A percentile compares a stretch with the other conserved stretches of the same genome.
Conservation (phyloP, 2,329 filamentous ascomycete species). For the Fusarium cicatricum region DNA sequence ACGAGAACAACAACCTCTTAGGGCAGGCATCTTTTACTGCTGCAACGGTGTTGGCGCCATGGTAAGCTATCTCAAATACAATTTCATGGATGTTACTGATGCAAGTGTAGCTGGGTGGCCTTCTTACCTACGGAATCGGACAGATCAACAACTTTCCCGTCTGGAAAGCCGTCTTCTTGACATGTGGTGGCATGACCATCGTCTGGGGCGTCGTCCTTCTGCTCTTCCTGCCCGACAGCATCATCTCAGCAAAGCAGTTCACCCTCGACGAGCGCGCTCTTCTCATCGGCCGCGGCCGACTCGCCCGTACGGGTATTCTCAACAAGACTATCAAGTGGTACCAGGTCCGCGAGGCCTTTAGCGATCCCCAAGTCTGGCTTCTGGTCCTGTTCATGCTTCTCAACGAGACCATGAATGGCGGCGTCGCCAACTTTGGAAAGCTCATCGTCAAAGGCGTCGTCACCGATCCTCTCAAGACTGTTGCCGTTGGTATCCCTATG, state of each 20-base stretch:
- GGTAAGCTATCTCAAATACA: constrained; percentile 1
- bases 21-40: constrained; percentile 49
- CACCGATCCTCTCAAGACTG: constrained; percentile 47
- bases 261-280: constrained; percentile 44
- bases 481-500: constrained; percentile 60
- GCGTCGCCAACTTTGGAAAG: constrained; percentile 64
- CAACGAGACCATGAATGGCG: constrained; percentile 62
- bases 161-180: constrained; percentile 63
- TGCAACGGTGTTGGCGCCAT: constrained; percentile 55
- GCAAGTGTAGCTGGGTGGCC: constrained; percentile 44
- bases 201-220: constrained; percentile 56
- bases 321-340: constrained; percentile 57
- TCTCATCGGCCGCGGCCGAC: constrained; percentile 68
- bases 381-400: constrained; percentile 62
- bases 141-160: constrained; percentile 54
- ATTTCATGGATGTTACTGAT: too few species aligned
- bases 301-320: constrained; percentile 56
- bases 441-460: constrained; percentile 58
- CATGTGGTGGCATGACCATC: constrained; percentile 58
- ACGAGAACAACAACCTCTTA: constrained; percentile 54
- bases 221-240: constrained; percentile 56
- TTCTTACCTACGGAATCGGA: constrained; percentile 61
- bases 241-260: constrained; percentile 45
- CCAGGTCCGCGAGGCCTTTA: constrained; percentile 57
- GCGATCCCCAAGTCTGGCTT: constrained; percentile 61